Conservation (phyloP, 306 rosid genomes). For the Quillaja saponaria region DNA sequence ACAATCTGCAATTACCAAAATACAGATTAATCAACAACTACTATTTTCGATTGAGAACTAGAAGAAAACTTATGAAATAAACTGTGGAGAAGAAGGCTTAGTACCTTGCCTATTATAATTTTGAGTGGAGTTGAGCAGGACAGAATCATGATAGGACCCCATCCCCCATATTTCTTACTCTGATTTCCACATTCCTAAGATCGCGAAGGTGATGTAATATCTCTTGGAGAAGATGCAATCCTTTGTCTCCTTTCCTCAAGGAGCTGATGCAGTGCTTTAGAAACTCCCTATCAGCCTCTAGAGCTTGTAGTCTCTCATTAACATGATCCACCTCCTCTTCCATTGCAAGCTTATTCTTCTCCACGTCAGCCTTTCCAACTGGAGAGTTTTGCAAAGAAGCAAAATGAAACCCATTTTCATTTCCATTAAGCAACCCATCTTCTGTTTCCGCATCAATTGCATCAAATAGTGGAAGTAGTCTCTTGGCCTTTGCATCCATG, state of each 20-base stretch:
- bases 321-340: slow-evolving; percentile 74
- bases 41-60: background rate
- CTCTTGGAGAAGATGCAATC: slow-evolving; percentile 80
- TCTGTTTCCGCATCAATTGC: slow-evolving; percentile 56
- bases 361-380: slow-evolving; percentile 40
- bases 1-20: slow-evolving; percentile 39
- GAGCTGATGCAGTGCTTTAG: slow-evolving; percentile 88
- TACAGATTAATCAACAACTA: slow-evolving; percentile 11
- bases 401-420: slow-evolving; percentile 45
- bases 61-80: background rate
- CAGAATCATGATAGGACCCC: slow-evolving; percentile 38
- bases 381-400: slow-evolving; percentile 33
- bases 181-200: slow-evolving; percentile 78
- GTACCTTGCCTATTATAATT: slow-evolving; percentile 42
- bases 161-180: slow-evolving; percentile 56
- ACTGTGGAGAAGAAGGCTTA: slow-evolving; percentile 1
- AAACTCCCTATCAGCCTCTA: slow-evolving; percentile 91
- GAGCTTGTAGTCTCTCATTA: slow-evolving; percentile 82
- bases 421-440: slow-evolving; percentile 56
- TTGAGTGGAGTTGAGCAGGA: slow-evolving; percentile 19
- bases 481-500: slow-evolving; percentile 52
- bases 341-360: slow-evolving; percentile 49
- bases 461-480: slow-evolving; percentile 77
- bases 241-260: slow-evolving; percentile 89
- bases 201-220: slow-evolving; percentile 92